Conservation (phyloP, 441 rosid genomes). For the Macaranga tanarius region DNA sequence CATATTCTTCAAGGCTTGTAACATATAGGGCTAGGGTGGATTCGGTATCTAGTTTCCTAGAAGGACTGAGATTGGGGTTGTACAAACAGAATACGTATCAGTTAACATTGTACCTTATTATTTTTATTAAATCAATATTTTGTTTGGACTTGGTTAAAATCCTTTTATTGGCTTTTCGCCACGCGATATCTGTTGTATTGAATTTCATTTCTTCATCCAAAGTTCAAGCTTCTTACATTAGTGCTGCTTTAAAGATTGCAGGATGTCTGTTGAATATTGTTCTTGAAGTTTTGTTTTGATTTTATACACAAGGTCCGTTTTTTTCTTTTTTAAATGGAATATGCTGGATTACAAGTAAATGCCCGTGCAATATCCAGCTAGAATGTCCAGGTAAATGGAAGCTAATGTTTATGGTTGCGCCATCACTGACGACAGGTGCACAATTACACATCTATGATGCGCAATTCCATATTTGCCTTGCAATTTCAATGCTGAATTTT, state of each 20-base stretch:
- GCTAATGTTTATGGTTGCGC: not conserved
- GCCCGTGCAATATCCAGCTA: not conserved
- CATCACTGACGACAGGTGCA: no score
- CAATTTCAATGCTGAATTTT: not conserved
- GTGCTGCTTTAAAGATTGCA: not conserved
- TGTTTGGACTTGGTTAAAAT: not conserved
- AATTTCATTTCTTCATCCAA: no score
- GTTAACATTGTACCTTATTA: not conserved
- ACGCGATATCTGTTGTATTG: no score
- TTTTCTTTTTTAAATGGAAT: no score
- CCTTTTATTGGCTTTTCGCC: not conserved
- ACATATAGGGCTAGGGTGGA: conserved; percentile 14
- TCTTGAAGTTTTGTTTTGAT: no score
- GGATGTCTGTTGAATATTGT: not conserved
- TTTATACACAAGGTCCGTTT: no score
- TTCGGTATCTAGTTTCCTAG: conserved; percentile 2
- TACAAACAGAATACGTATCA: conserved; percentile 15
- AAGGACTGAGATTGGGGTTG: conserved; percentile 15
- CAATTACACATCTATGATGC: not conserved
- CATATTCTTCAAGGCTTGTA: conserved; percentile 22
- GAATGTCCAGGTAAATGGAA: not conserved
- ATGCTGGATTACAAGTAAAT: no score
- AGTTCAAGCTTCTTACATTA: not conserved
- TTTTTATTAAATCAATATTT: not conserved
- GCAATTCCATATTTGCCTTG: no score